Conservation (phyloP, 2,329 filamentous ascomycete species). For the Pestalotiopsis sp. region DNA sequence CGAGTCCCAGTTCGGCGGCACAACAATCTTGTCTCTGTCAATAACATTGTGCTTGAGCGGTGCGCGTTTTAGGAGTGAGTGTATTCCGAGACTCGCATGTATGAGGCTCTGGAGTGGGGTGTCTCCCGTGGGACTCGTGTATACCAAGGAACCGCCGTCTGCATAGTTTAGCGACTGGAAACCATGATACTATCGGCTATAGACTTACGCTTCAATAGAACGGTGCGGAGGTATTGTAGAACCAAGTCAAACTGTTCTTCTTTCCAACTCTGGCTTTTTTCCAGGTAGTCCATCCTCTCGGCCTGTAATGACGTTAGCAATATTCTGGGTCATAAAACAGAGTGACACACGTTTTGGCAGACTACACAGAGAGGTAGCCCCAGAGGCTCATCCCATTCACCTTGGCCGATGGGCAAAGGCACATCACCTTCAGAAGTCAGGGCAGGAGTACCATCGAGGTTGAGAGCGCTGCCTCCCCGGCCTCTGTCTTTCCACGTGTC, state of each 20-base stretch:
- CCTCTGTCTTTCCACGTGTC: conserved; percentile 76
- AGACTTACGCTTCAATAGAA: conserved; percentile 77
- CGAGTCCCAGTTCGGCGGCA: conserved; percentile 97
- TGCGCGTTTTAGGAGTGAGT: conserved; percentile 77
- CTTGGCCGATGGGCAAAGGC: conserved; percentile 77
- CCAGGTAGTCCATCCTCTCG: conserved; percentile 86
- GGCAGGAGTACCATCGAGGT: conserved; percentile 61
- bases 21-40: conserved; percentile 89
- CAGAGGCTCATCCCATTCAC: conserved; percentile 90
- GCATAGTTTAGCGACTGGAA: conserved; percentile 3
- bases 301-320: conserved; percentile 48
- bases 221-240: conserved; percentile 87
- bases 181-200: conserved; percentile 8
- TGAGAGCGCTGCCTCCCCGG: conserved; percentile 62
- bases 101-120: conserved; percentile 79
- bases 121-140: conserved; percentile 75
- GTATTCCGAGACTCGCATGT: conserved; percentile 84
- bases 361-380: conserved; percentile 89
- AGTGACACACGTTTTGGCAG: conserved; percentile 79
- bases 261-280: conserved; percentile 90
- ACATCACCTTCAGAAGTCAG: conserved; percentile 67
- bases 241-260: conserved; percentile 97
- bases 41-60: conserved; percentile 88
- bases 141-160: conserved; percentile 86
- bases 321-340: not conserved